Conservation (phyloP, 352 stramenopile genomes). For the Peronosclerospora sorghi region DNA sequence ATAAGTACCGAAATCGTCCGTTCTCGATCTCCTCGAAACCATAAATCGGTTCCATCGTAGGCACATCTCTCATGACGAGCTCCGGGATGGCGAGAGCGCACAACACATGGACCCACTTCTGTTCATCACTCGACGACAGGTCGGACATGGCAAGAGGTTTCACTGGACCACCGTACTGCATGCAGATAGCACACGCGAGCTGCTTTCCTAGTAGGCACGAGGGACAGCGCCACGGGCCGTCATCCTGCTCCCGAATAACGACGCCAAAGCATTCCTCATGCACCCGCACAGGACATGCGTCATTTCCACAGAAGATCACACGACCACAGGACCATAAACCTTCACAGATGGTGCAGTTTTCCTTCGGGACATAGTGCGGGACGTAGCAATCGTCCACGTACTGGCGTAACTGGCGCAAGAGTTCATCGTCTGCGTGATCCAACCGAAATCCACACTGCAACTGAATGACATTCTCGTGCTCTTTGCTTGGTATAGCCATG, state of each 20-base stretch:
- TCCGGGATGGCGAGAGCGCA: slow-evolving; percentile 81
- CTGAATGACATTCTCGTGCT: slow-evolving; percentile 19
- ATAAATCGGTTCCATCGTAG: slow-evolving; percentile 71
- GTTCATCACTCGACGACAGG: slow-evolving; percentile 23
- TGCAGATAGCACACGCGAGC: slow-evolving; percentile 64
- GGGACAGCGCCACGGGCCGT: slow-evolving; percentile 64
- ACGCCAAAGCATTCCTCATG: slow-evolving; percentile 81
- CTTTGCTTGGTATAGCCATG: slow-evolving; percentile 1
- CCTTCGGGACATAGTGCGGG: slow-evolving; percentile 54
- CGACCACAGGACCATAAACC: slow-evolving; percentile 70
- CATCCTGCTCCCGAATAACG: slow-evolving; percentile 35
- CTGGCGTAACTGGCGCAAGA: slow-evolving; percentile 46
- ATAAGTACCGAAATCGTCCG: slow-evolving; percentile 69
- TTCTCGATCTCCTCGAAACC: slow-evolving; percentile 81
- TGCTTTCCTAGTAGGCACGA: slow-evolving; percentile 64
- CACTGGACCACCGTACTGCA: slow-evolving; percentile 64
- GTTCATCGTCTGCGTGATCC: slow-evolving; percentile 35
- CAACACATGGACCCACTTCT: slow-evolving; percentile 78
- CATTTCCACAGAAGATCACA: slow-evolving; percentile 57
- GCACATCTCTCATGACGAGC: slow-evolving; percentile 72
- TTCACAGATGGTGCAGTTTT: slow-evolving; percentile 74
- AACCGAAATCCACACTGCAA: slow-evolving; percentile 54
- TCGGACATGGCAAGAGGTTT: slow-evolving; percentile 45
- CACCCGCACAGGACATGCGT: slow-evolving; percentile 48
- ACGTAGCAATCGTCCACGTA: slow-evolving; percentile 78